phyloP scores from a whole-genome alignment of 1,284 basidiomycete genomes.

The Malassezia dermatis region DNA sequence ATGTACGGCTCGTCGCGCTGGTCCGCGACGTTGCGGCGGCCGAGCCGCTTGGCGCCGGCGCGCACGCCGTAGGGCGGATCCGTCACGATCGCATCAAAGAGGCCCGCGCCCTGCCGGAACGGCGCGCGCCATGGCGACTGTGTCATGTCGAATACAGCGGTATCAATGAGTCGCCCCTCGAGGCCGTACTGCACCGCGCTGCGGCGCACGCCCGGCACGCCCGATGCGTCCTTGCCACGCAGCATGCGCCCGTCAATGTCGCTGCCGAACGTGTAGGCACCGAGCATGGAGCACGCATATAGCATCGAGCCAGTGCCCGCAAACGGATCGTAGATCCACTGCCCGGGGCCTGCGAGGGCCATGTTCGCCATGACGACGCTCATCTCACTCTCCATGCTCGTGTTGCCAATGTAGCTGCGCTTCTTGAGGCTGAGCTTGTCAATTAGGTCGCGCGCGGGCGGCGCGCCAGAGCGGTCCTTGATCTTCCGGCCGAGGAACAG shows the following conservation, averaged over 20 bases:
- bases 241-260: slow-evolving; percentile 97
- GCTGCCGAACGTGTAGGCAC: slow-evolving; percentile 75
- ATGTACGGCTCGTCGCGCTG: slow-evolving; percentile 38
- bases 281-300: slow-evolving; percentile 64
- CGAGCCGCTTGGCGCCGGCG: slow-evolving; percentile 87
- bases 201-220: slow-evolving; percentile 58
- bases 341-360: slow-evolving; percentile 73
- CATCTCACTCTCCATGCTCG: slow-evolving; percentile 93
- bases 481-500: slow-evolving; percentile 31
- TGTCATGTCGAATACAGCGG: slow-evolving; percentile 81
- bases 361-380: slow-evolving; percentile 93
- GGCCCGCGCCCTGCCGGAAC: slow-evolving; percentile 52
- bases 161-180: slow-evolving; percentile 64
- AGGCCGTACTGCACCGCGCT: slow-evolving; percentile 73
- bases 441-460: slow-evolving; percentile 37
- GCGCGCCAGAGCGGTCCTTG: slow-evolving; percentile 5
- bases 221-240: slow-evolving; percentile 62
- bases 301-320: slow-evolving; percentile 93
- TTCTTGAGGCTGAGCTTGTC: slow-evolving; percentile 65
- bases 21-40: slow-evolving; percentile 54
- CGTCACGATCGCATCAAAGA: slow-evolving; percentile 75
- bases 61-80: slow-evolving; percentile 69
- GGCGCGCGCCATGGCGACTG: slow-evolving; percentile 69
- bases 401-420: slow-evolving; percentile 78
- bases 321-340: slow-evolving; percentile 90